Evolutionary conservation across 176 grass and related monocot species (phyloP).

Genomic region (Oryza longistaminata): DNA sequence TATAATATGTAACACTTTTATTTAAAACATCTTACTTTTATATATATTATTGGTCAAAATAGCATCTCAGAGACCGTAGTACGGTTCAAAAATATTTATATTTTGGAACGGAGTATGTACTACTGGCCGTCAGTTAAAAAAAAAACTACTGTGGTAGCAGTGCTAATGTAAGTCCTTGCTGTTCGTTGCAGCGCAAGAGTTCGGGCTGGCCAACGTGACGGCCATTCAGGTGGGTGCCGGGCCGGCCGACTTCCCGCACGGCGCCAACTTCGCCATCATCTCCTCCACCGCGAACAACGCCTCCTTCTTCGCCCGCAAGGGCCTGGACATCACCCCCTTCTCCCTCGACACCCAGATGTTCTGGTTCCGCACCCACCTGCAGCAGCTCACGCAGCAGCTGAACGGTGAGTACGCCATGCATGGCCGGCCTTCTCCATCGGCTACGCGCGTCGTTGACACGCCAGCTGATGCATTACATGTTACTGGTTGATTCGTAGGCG

Average conservation of each 20-base stretch:
- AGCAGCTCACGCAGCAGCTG: not conserved
- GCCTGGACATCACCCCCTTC: constrained; percentile 24
- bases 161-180: not conserved
- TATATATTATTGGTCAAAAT: no score
- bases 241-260: constrained; percentile 38
- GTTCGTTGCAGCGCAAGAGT: constrained; percentile 47
- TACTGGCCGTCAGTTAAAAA: no score
- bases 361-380: constrained; percentile 46
- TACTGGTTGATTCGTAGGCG: not conserved
- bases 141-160: not conserved
- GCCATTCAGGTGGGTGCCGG: constrained; percentile 38
- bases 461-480: not conserved
- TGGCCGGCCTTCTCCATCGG: not conserved
- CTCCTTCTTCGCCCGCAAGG: constrained; percentile 51
- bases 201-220: constrained; percentile 47
- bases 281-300: constrained; percentile 56
- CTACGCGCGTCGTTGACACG: not conserved
- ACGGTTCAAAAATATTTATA: no score
- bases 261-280: constrained; percentile 69
- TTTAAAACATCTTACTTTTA: no score
- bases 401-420: not conserved
- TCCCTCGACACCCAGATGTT: constrained; percentile 54
- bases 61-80: no score
- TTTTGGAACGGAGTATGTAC: not conserved
- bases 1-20: no score